Evolutionary conservation across 2,329 filamentous ascomycete genomes (phyloP).

Genomic region (Penicillium polonicum): DNA sequence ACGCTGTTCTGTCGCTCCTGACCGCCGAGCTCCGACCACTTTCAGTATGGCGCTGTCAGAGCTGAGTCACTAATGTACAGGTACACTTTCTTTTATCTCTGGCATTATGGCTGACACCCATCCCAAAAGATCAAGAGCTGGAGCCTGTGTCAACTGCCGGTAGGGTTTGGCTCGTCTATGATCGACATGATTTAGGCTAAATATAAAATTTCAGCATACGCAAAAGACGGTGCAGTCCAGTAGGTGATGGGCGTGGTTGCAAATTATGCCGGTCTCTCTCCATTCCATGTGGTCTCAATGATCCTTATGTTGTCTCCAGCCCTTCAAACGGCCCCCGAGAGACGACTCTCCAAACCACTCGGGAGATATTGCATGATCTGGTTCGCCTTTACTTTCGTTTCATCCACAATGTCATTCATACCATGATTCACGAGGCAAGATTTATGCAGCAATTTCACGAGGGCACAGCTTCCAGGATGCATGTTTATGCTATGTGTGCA

Average conservation of each 20-base stretch:
- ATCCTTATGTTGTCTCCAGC: not conserved
- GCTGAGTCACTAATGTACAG: too few relatives aligned
- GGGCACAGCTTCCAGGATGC: slow-evolving; percentile 17
- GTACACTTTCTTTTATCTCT: not conserved
- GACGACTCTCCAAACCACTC: not conserved
- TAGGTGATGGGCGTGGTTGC: too few relatives aligned
- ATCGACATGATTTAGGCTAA: not conserved
- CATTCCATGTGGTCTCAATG: too few relatives aligned
- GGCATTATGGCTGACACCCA: not conserved
- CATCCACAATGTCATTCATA: slow-evolving; percentile 26
- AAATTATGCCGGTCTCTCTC: too few relatives aligned
- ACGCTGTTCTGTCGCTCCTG: too few relatives aligned
- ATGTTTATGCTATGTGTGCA: slow-evolving; percentile 24
- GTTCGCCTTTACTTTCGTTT: slow-evolving; percentile 22
- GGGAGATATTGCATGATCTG: slow-evolving; percentile 10
- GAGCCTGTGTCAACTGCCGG: not conserved
- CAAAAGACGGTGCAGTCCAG: slow-evolving; percentile 21
- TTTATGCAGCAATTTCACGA: slow-evolving; percentile 20
- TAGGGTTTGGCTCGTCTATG: not conserved
- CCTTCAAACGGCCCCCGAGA: not conserved
- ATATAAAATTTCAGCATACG: not conserved
- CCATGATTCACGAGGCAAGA: slow-evolving; percentile 22
- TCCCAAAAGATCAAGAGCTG: not conserved
- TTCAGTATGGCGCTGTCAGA: too few relatives aligned
- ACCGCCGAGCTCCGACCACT: too few relatives aligned